Evolutionary conservation across 1,139 yeast genomes (phyloP).

Genomic region (Geotrichum bryndzae): DNA sequence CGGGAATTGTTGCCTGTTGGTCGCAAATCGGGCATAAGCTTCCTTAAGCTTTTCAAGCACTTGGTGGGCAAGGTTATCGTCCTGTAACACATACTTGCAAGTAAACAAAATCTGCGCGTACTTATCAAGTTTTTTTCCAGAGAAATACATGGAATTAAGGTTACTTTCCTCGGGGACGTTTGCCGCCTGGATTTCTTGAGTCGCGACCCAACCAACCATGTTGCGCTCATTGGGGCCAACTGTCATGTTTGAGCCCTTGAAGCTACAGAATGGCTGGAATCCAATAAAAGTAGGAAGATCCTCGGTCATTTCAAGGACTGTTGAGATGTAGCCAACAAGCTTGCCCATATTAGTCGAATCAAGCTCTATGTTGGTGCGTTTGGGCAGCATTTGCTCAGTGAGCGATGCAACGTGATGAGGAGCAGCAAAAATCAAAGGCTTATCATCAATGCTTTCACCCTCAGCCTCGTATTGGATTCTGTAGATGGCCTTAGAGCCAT

Average conservation of each 20-base stretch:
- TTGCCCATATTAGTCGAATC: slow-evolving; percentile 61
- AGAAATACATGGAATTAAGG: slow-evolving; percentile 51
- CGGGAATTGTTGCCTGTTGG: slow-evolving; percentile 52
- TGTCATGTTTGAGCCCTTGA: slow-evolving; percentile 26
- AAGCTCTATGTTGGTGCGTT: slow-evolving; percentile 45
- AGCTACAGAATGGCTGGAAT: slow-evolving; percentile 39
- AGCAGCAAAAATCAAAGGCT: slow-evolving; percentile 56
- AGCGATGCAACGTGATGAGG: slow-evolving; percentile 67
- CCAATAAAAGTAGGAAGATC: slow-evolving; percentile 47
- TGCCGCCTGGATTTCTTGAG: slow-evolving; percentile 32
- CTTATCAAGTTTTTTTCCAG: slow-evolving; percentile 69
- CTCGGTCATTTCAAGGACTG: slow-evolving; percentile 47
- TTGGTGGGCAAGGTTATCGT: slow-evolving; percentile 21
- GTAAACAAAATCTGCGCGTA: slow-evolving; percentile 64
- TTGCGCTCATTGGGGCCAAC: slow-evolving; percentile 1
- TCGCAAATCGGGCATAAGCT: slow-evolving; percentile 48
- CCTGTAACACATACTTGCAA: slow-evolving; percentile 38
- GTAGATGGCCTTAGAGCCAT: slow-evolving; percentile 44
- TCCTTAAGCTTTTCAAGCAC: slow-evolving; percentile 47
- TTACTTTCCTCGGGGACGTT: slow-evolving; percentile 50
- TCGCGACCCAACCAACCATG: slow-evolving; percentile 7
- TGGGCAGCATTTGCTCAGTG: slow-evolving; percentile 24
- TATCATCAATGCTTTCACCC: slow-evolving; percentile 51
- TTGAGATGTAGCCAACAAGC: slow-evolving; percentile 54
- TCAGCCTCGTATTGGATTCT: slow-evolving; percentile 46